phyloP scores from a whole-genome alignment of 1,284 basidiomycete genomes.

The Tilletia indica region DNA sequence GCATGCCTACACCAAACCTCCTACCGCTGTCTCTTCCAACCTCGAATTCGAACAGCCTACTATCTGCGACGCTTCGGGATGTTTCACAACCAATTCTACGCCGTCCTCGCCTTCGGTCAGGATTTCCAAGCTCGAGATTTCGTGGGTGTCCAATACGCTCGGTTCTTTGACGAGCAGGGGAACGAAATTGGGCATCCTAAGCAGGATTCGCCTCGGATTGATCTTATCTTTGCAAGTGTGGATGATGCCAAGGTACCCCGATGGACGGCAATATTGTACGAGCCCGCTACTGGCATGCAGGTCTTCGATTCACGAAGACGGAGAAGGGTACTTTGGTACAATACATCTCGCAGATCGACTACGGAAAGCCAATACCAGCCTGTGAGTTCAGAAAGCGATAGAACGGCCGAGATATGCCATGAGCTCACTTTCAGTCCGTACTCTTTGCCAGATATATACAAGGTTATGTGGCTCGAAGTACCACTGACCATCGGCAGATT shows the following conservation, averaged over 20 bases:
- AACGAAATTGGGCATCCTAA: conserved; percentile 3
- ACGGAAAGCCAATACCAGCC: conserved; percentile 4
- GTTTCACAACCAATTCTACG: conserved; percentile 11
- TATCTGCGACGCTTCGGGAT: conserved; percentile 10
- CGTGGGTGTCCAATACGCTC: conserved; percentile 7
- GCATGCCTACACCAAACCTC: background rate
- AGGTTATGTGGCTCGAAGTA: conserved; percentile 7
- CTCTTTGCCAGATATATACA: background rate
- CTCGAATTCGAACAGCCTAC: background rate
- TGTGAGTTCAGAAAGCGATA: background rate
- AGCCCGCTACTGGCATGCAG: background rate
- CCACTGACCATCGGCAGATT: background rate
- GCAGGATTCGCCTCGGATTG: background rate
- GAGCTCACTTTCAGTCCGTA: background rate
- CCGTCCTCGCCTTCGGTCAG: background rate
- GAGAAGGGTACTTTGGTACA: background rate
- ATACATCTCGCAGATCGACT: conserved; percentile 13
- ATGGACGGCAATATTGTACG: conserved; percentile 1
- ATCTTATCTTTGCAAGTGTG: conserved; percentile 9
- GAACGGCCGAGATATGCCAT: background rate
- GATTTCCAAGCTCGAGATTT: background rate
- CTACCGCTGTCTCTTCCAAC: conserved; percentile 14
- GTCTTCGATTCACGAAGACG: background rate
- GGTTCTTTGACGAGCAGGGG: background rate
- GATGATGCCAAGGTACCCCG: conserved; percentile 1